A percentile compares a stretch with the other conserved stretches of the same genome.
Conservation (phyloP, 345 rosid species). For the Hibiscus mutabilis region DNA sequence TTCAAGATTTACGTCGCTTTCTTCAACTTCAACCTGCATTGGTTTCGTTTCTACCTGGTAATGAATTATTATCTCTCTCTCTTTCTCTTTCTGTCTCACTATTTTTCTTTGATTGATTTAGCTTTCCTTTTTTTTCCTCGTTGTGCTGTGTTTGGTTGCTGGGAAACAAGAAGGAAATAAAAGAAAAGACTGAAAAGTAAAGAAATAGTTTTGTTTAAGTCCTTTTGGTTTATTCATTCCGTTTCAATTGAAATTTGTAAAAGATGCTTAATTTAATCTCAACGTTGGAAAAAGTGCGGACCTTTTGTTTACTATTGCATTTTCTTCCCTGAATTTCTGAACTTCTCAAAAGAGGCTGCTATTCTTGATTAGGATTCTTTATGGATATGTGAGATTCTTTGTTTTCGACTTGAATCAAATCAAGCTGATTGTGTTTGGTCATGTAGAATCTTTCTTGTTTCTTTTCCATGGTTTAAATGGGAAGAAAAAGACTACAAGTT, state of each 20-base stretch:
- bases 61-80: not conserved
- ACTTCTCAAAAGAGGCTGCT: not conserved
- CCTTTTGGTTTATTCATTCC: not conserved
- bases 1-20: conserved; percentile 6
- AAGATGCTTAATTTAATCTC: not conserved
- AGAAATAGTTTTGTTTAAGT: not conserved
- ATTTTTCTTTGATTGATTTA: not conserved
- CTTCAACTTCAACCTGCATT: conserved; percentile 27
- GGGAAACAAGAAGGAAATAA: conserved; percentile 4
- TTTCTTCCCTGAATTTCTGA: not conserved
- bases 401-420: not conserved
- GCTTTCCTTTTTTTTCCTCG: not conserved
- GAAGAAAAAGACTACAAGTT: not conserved
- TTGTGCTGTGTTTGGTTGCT: conserved; percentile 2
- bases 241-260: not conserved
- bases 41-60: conserved; percentile 22
- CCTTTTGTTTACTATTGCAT: not conserved
- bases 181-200: not conserved
- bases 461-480: not conserved
- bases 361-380: conserved; percentile 5
- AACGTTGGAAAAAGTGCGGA: not conserved
- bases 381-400: conserved; percentile 18
- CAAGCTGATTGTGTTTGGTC: conserved; percentile 1
- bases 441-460: not conserved
- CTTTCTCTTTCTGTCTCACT: not conserved